Evolutionary conservation across 1,284 basidiomycete genomes (phyloP).

Genomic region (Cutaneotrichosporon sp.): DNA sequence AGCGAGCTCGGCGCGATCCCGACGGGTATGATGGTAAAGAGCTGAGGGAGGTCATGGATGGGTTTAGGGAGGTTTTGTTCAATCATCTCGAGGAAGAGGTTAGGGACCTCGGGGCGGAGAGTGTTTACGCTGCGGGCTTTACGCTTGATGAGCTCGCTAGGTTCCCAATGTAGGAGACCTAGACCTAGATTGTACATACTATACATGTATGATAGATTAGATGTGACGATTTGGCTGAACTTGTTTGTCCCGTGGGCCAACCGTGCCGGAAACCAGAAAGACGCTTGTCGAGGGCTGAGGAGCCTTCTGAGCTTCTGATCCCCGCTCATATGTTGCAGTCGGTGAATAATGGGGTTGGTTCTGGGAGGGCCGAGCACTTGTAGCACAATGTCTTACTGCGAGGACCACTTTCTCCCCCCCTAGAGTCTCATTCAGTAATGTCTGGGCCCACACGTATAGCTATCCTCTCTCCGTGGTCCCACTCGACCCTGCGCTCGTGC

Average conservation of each 20-base stretch:
- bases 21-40: slow-evolving; percentile 60
- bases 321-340: too few species aligned
- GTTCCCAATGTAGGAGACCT: slow-evolving; percentile 53
- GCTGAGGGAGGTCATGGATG: slow-evolving; percentile 63
- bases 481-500: not conserved
- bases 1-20: slow-evolving; percentile 58
- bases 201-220: not conserved
- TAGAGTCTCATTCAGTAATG: too few species aligned
- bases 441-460: not conserved
- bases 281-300: too few species aligned
- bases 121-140: slow-evolving; percentile 64
- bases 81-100: slow-evolving; percentile 68
- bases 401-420: too few species aligned
- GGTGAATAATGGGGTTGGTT: too few species aligned
- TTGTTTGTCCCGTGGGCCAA: too few species aligned
- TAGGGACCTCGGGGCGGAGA: slow-evolving; percentile 61
- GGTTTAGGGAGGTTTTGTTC: slow-evolving; percentile 66
- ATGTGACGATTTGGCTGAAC: not conserved
- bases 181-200: not conserved
- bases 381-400: too few species aligned
- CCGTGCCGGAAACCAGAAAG: too few species aligned
- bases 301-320: too few species aligned
- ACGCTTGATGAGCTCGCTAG: slow-evolving; percentile 62
- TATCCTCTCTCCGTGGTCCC: not conserved
- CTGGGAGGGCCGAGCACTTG: too few species aligned